Evolutionary conservation across 2,329 filamentous ascomycete species (phyloP), one percentile per base, ranked within the genome.

Genomic region (Ploettnerulaceae sp.): DNA sequence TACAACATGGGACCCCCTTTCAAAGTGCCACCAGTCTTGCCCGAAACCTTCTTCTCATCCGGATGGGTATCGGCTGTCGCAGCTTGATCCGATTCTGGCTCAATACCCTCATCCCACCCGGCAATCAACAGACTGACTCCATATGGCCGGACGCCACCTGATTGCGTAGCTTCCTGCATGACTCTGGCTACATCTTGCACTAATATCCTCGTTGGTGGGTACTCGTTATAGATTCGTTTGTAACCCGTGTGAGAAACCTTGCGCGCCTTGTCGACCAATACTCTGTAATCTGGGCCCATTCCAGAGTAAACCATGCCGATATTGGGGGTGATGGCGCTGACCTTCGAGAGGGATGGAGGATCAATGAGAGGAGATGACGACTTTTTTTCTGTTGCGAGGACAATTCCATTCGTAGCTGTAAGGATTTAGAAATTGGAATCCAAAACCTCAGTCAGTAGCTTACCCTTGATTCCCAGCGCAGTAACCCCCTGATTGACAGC

Each of bases 151-250:
- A 98, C 91, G 81, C 93, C 93, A 66, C 93, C 93, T 29, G 89
- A 95, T 71, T 98, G 93, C 51, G 93, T 98, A 52, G 93, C 93
- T 72, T 98, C 93, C 72, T 98, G 93, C 84, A 98, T 96, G 58
- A 97, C 91, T 56, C 89, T 81, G 50, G 93, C 93, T 48, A 98
- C 90, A 64, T 98, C 93, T 71, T 98, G 93, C 47, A 98, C 93
- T 72, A 98, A 80, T 84, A 98, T 98, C 68, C 93, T 84, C 47
- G 93, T 98, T 5, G 93, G 93, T n/a, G 93, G 93, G 74, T 98
- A 98, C 74, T 98, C 93, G 73, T 98, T 98, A 77, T 98, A 98
- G 74, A 98, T 90, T 69, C 93, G 89, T 81, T 98, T 98, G 82
- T 98, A 98, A 69, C 84, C 86, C 37, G 93, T 95, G 73, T 98